phyloP scores from a whole-genome alignment of 2,329 filamentous ascomycete species.

The Hypomyces perniciosus region DNA sequence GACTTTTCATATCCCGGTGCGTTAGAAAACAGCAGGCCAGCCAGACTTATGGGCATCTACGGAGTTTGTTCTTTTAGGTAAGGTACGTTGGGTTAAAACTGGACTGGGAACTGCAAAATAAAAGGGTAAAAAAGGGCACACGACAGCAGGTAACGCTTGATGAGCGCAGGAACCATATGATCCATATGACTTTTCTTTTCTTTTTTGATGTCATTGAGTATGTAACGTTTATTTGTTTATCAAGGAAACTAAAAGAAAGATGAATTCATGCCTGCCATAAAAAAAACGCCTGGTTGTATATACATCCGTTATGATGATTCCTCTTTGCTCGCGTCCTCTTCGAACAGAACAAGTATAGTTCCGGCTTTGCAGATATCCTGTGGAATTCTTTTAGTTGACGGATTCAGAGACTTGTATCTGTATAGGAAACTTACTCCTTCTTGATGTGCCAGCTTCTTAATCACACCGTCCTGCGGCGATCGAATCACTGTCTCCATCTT shows the following conservation, averaged over 20 bases:
- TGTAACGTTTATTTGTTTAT: neutral
- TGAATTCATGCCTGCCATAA: conserved; percentile 8
- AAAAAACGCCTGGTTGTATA: conserved; percentile 14
- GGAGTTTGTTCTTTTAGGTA: no score
- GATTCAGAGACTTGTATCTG: no score
- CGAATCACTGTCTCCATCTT: conserved; percentile 85
- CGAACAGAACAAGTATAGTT: conserved; percentile 68
- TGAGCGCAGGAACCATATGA: neutral
- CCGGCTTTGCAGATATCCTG: conserved; percentile 75
- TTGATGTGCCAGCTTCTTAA: conserved; percentile 68
- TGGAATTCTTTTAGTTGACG: neutral
- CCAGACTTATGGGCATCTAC: no score
- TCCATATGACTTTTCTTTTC: neutral
- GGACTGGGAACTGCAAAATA: no score
- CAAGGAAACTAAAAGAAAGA: conserved; percentile 2
- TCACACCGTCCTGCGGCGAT: conserved; percentile 64
- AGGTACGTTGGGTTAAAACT: no score
- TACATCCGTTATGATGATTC: conserved; percentile 17
- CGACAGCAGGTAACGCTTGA: no score
- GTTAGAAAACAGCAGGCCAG: no score
- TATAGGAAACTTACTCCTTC: conserved; percentile 55
- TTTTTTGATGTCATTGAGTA: conserved; percentile 1
- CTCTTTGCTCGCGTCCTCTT: conserved; percentile 39
- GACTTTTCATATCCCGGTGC: no score
- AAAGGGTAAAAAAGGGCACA: no score